Evolutionary conservation across 2,329 filamentous ascomycete species (phyloP), one percentile per base, ranked within the genome.

Genomic region (Penicillium occitanis): DNA sequence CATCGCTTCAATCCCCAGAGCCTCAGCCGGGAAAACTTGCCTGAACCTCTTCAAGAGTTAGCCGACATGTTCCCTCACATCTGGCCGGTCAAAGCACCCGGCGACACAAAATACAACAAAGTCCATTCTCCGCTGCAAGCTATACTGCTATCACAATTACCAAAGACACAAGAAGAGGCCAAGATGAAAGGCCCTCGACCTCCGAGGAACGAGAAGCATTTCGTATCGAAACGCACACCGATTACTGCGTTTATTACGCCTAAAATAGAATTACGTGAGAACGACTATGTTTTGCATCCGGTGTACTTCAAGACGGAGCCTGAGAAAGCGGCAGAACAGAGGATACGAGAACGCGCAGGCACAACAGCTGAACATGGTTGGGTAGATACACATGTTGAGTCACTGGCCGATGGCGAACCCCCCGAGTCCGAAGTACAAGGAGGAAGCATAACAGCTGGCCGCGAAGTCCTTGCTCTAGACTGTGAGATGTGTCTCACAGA

Each of bases 401-500:
- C 78, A 50, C 79, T 92, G 7, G 86, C 88, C 57, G 90, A 92
- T 37, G 91, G 88, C 2, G 78, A 86, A 59, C 84, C 90, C 6
- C 87, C 90, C 2, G 90, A 93, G 61, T 77, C 79, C 5, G 87
- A 93, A 63, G 88, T 96, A 66, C 84, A 96, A 77, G 81, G 89
- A 71, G 94, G 93, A 64, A 94, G 92, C 76, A 81, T 97, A 66
- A 96, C 92, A 0, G 91, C 88, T 35, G 95, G 93, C 42, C 87
- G 92, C 68, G 86, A 90, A 44, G 82, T 97, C 11, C 82, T 96
- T 59, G 90, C 92, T 1, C 83, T 99, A 64, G 95, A 99, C 76
- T 99, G 95, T 79, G 95, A 99, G 79, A 99, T 99, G 95, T 97
- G 93, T 76, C 89, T 92, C 80, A 96, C 93, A 2, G 91, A 89